These are phyloP conservation scores for Hypocrella siamensis DNA, from an alignment of 2,329 filamentous ascomycete genomes.

Conservation along the genomic window DNA sequence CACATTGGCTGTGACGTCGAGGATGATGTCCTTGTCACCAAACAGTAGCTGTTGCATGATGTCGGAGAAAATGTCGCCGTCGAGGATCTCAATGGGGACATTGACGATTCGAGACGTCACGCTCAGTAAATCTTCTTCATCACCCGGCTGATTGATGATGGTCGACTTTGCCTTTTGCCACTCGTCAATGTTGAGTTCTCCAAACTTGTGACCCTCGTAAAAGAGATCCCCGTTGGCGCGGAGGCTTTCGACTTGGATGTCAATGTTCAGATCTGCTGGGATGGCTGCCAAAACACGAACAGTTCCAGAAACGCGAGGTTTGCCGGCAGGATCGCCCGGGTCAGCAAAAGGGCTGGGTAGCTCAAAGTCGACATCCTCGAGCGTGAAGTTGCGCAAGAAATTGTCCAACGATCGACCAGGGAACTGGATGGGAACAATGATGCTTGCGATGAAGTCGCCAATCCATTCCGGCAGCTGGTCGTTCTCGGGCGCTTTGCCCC, in stretches of 20 bases:
- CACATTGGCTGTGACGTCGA: conserved; percentile 65
- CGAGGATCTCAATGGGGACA: conserved; percentile 68
- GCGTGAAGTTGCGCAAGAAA: conserved; percentile 73
- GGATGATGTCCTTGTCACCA: conserved; percentile 48
- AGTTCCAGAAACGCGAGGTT: conserved; percentile 68
- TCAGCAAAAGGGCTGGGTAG: conserved; percentile 70
- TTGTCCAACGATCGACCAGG: conserved; percentile 69
- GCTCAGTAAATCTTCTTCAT: conserved; percentile 46
- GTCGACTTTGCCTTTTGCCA: conserved; percentile 80
- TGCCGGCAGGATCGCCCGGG: conserved; percentile 53
- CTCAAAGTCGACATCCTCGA: conserved; percentile 73
- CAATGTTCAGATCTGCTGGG: conserved; percentile 77
- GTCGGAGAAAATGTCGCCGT: conserved; percentile 62
- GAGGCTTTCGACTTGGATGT: conserved; percentile 61
- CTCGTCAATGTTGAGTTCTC: conserved; percentile 59
- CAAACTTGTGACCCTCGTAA: conserved; percentile 64
- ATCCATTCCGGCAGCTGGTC: conserved; percentile 69
- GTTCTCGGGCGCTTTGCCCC: conserved; percentile 54
- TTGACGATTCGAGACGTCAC: conserved; percentile 65
- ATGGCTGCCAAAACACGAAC: conserved; percentile 65
- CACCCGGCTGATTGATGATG: conserved; percentile 37
- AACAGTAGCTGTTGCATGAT: conserved; percentile 73
- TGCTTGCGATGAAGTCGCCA: conserved; percentile 59
- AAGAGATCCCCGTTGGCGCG: conserved; percentile 66
- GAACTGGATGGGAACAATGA: conserved; percentile 73